Conservation (phyloP, 78 protist species). For the slime mould (Dictyostelium discoideum) region DNA sequence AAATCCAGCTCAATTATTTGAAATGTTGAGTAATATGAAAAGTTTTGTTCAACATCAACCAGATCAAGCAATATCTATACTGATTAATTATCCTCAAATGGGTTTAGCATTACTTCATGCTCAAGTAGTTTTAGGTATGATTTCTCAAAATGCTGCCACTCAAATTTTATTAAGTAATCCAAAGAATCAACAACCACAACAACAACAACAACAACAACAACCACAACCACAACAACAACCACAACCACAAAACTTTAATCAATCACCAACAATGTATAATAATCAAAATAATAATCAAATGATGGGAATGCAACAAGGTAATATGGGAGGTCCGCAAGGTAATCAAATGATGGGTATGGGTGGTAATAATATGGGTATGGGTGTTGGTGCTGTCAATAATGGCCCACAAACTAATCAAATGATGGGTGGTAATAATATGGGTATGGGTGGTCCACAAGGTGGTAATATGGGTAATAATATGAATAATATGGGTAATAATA, state of each 20-base stretch:
- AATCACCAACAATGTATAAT: conserved; percentile 21
- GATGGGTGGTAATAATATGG: neutral
- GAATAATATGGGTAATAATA: neutral
- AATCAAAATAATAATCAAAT: conserved; percentile 1
- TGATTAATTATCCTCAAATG: conserved; percentile 82
- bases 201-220: neutral
- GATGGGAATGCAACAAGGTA: neutral
- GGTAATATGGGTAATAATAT: conserved; percentile 2
- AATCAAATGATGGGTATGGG: neutral
- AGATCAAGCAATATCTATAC: conserved; percentile 75
- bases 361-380: neutral
- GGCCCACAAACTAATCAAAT: neutral
- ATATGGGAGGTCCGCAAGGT: neutral
- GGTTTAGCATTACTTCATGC: conserved; percentile 84
- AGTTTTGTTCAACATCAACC: conserved; percentile 69
- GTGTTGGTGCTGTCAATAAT: neutral
- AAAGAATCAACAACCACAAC: conserved; percentile 13
- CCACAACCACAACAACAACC: neutral
- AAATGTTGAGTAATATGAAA: conserved; percentile 42
- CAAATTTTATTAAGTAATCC: conserved; percentile 41
- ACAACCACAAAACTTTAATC: neutral
- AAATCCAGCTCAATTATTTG: conserved; percentile 45
- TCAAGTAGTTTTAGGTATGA: conserved; percentile 62
- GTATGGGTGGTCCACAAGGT: neutral
- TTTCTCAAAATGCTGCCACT: conserved; percentile 51